A percentile compares a stretch with the other conserved stretches of the same genome.
Evolutionary conservation across 306 rosid species (phyloP).

Genomic region (Oxytropis ochrocephala): DNA sequence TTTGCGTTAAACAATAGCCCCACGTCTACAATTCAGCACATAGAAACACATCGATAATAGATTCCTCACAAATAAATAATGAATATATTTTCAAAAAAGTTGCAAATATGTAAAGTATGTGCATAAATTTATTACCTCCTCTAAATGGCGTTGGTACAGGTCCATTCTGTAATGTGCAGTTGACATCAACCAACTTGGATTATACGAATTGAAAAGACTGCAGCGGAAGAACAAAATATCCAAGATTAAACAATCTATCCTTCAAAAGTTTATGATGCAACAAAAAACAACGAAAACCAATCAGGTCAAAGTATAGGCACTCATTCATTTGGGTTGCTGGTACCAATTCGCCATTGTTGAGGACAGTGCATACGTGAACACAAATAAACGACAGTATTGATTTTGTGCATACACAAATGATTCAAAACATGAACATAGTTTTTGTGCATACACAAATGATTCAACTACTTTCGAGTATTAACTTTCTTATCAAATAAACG

Average conservation of each 20-base stretch:
- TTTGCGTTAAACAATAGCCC: background rate
- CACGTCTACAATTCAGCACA: background rate
- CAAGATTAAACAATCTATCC: conserved; percentile 15
- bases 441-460: too few relatives aligned
- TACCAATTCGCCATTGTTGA: too few relatives aligned
- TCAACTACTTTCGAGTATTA: background rate
- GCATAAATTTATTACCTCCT: conserved; percentile 51
- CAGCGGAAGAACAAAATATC: conserved; percentile 25
- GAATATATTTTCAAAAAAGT: background rate
- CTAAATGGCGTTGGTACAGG: conserved; percentile 66
- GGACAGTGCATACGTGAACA: too few relatives aligned
- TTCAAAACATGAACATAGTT: too few relatives aligned
- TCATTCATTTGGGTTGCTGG: too few relatives aligned
- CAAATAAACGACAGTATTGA: too few relatives aligned
- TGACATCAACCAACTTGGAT: conserved; percentile 89
- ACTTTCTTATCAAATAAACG: conserved; percentile 3
- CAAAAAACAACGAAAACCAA: too few relatives aligned
- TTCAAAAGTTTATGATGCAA: conserved; percentile 4
- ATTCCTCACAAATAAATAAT: background rate
- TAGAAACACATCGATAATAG: background rate
- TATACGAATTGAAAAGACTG: conserved; percentile 78
- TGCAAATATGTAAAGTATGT: conserved; percentile 12
- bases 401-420: too few relatives aligned
- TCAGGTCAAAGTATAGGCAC: too few relatives aligned
- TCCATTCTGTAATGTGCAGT: conserved; percentile 79